Evolutionary conservation across 345 rosid species (phyloP).

Genomic region (Eucalyptus microcorys): DNA sequence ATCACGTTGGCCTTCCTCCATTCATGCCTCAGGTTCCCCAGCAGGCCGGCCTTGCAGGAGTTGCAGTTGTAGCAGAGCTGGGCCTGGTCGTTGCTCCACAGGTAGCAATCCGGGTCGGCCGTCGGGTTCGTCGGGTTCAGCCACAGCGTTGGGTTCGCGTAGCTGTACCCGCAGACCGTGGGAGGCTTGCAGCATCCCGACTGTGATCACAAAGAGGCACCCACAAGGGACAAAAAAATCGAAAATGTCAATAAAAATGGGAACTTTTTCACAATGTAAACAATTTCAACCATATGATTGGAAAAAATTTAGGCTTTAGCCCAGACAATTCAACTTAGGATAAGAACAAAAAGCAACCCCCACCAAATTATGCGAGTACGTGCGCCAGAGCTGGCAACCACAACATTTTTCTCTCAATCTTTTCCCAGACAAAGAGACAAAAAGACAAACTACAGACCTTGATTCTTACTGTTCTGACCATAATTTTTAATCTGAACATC

Average conservation of each 20-base stretch:
- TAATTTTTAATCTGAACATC: neutral
- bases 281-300: neutral
- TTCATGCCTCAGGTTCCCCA: slow-evolving; percentile 70
- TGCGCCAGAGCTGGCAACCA: neutral
- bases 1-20: slow-evolving; percentile 82
- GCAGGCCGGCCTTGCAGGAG: slow-evolving; percentile 81
- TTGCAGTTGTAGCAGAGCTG: slow-evolving; percentile 81
- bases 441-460: neutral
- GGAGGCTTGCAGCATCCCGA: slow-evolving; percentile 98
- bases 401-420: neutral
- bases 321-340: neutral
- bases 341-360: neutral
- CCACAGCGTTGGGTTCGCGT: slow-evolving; percentile 76
- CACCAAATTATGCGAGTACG: neutral
- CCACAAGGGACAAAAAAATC: too few species aligned
- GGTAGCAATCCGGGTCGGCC: slow-evolving; percentile 67
- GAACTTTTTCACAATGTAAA: neutral
- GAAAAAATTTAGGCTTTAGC: neutral
- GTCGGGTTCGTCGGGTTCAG: slow-evolving; percentile 57
- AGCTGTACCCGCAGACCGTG: slow-evolving; percentile 64
- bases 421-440: neutral
- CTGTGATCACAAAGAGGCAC: slow-evolving; percentile 9
- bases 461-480: neutral
- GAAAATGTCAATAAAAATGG: neutral
- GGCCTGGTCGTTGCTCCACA: slow-evolving; percentile 78